A percentile compares a stretch with the other conserved stretches of the same genome.
Conservation (phyloP, 1,139 yeast species). For the Pichia terricola region DNA sequence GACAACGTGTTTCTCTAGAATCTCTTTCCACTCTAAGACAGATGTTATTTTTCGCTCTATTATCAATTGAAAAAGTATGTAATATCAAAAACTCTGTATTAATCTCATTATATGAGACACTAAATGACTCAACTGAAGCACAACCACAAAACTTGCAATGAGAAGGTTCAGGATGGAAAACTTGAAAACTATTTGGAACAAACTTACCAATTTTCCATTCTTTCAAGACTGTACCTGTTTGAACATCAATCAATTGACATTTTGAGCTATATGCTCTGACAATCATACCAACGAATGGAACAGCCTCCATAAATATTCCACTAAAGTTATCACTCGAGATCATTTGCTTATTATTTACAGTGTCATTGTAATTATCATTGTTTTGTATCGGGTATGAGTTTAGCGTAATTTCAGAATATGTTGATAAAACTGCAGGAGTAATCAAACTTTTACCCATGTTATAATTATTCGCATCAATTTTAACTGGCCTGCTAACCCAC, state of each 20-base stretch:
- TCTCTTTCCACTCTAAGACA: slow-evolving; percentile 88
- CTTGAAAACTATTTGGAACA: slow-evolving; percentile 50
- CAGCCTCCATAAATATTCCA: slow-evolving; percentile 32
- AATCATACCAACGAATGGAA: slow-evolving; percentile 65
- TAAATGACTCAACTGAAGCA: slow-evolving; percentile 64
- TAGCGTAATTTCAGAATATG: slow-evolving; percentile 7
- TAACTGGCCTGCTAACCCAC: slow-evolving; percentile 51
- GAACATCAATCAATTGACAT: slow-evolving; percentile 68
- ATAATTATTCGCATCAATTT: slow-evolving; percentile 38
- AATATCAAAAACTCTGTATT: slow-evolving; percentile 51
- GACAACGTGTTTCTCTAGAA: slow-evolving; percentile 80
- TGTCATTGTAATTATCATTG: neutral
- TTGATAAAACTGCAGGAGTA: slow-evolving; percentile 29
- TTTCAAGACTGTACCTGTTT: slow-evolving; percentile 57
- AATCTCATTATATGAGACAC: slow-evolving; percentile 59
- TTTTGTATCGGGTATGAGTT: neutral
- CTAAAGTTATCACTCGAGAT: slow-evolving; percentile 1
- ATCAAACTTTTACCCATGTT: slow-evolving; percentile 30
- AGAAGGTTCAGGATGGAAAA: slow-evolving; percentile 74
- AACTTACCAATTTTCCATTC: slow-evolving; percentile 52
- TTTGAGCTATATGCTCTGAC: slow-evolving; percentile 43
- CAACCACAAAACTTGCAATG: slow-evolving; percentile 91
- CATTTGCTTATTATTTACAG: neutral
- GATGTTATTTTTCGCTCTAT: slow-evolving; percentile 67
- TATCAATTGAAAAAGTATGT: slow-evolving; percentile 66